Conservation (phyloP, 306 rosid genomes). For the Vigna mungo region DNA sequence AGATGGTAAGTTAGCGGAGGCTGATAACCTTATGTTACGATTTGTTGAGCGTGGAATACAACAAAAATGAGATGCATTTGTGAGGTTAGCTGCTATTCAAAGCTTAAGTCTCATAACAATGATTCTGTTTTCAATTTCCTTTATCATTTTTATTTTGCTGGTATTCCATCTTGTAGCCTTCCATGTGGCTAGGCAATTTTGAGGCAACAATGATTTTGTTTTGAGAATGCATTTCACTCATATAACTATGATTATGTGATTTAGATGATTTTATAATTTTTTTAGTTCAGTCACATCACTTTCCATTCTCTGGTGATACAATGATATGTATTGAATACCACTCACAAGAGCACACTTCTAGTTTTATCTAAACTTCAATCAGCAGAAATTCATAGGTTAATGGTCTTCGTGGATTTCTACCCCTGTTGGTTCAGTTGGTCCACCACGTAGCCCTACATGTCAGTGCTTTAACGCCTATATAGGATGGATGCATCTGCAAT, state of each 20-base stretch:
- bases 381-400: background rate
- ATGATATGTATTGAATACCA: slow-evolving; percentile 2
- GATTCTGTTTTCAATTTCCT: background rate
- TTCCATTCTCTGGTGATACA: slow-evolving; percentile 9
- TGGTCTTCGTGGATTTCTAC: background rate
- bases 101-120: slow-evolving; percentile 26
- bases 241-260: background rate
- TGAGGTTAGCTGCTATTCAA: slow-evolving; percentile 39
- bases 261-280: slow-evolving; percentile 1
- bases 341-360: background rate
- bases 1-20: slow-evolving; percentile 75
- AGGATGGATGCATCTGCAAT: background rate
- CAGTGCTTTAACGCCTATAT: too few species aligned
- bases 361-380: background rate
- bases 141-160: slow-evolving; percentile 29
- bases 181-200: slow-evolving; percentile 4
- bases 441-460: background rate
- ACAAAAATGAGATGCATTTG: slow-evolving; percentile 46
- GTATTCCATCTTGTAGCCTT: slow-evolving; percentile 25
- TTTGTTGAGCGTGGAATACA: slow-evolving; percentile 83
- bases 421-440: background rate
- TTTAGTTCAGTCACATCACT: background rate
- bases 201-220: background rate
- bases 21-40: slow-evolving; percentile 76
- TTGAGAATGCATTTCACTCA: slow-evolving; percentile 17